Base-by-base conservation (phyloP, 352 stramenopile species). In the Phytophthora capsici region DNA sequence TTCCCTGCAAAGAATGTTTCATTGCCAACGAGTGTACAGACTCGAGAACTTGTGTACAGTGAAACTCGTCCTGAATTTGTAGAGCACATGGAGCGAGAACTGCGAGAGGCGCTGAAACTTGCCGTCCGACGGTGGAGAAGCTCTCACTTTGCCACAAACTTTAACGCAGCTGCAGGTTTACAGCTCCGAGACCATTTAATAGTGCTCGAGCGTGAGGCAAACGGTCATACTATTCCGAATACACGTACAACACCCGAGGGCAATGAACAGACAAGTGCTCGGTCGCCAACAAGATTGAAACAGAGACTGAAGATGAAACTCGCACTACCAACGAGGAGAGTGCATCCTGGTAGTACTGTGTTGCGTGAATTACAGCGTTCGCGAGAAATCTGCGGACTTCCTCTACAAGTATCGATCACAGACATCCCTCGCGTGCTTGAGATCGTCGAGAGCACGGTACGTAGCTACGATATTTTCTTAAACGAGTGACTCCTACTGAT, bases 81-180 rank as follows among this genome's bases (percentile, higher is more conserved):
- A 16, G 71, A 84, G 38, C 72, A 90, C 41, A 74, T 98, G 9
- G 84, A 97, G 62, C 58, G 46, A 28, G 82, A 98, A 57, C 61
- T 98, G 34, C 71, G 64, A 17, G 87, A 97, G 34, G 72, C 78
- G 5, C 73, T 98, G 30, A 96, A 98, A 48, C 76, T 88, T 43
- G 73, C 86, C 16, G 87, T 98, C n/a, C 80, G 94, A 22, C 80
- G 83, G 37, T 98, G 94, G 94, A 86, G 94, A 46, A 94, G 88
- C 53, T 77, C 72, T 1, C 78, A 85, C 46, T 88, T 73, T 41
- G 86, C 86, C 38, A 98, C 92, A 7, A 87, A 77, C 22, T 98
- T 98, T 63, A 94, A 96, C 44, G 80, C 87, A 60, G 89, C 95
- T 73, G 68, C 93, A 49, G 79, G 80, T 26, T 68, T 91, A n/a